Evolutionary conservation across 192 early-diverging fungal species (phyloP), one percentile per base, ranked within the genome.

Genomic region (Thoreauomyces humboldtii): DNA sequence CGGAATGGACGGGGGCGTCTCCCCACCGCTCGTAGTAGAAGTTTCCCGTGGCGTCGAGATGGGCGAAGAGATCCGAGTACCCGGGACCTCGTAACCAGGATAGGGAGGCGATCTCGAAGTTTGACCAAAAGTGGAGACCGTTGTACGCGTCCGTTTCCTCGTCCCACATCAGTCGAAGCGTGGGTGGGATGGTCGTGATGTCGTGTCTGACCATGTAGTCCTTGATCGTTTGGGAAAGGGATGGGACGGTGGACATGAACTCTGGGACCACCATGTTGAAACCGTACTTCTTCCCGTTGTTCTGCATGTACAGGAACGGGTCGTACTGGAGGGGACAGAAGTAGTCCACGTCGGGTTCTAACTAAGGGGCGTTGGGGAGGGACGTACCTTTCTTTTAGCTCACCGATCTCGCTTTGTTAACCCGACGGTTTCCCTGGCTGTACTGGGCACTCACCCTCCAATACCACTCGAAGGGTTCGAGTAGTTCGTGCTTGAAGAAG

Each of bases 81-180:
- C 73, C 78, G 17, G 80, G 69, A 45, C 79, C 82, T 44, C 87
- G 72, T 48, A 84, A 86, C 59, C 91, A 85, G 14, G 81, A 77
- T 58, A 90, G 67, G 55, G 85, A 76, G 32, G 77, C 89, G 55
- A 94, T 93, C 71, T 94, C 92, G 77, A 94, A 94, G 58, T 94
- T 94, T 34, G 58, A 60, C 58, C 58, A 60, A 19, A 60, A 60
- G 29, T 60, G 58, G 2, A 45, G 41, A 11, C 37, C 41, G 41
- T 60, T 60, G 58, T 60, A 60, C 21, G 19, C 4, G 38, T 42
- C 37, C 24, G 58, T 32, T 44, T 4, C 25, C 12, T 12, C 27
- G 27, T 60, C 42, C 58, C 58, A 45, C 58, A 44, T 45, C 9
- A 60, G 27, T 1, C 3, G 27, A 11, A 42, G 58, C 24, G 42